A percentile compares a stretch with the other conserved stretches of the same genome.
Evolutionary conservation across 805 yeast species (phyloP).

Genomic region (Kuraishia ogatae): DNA sequence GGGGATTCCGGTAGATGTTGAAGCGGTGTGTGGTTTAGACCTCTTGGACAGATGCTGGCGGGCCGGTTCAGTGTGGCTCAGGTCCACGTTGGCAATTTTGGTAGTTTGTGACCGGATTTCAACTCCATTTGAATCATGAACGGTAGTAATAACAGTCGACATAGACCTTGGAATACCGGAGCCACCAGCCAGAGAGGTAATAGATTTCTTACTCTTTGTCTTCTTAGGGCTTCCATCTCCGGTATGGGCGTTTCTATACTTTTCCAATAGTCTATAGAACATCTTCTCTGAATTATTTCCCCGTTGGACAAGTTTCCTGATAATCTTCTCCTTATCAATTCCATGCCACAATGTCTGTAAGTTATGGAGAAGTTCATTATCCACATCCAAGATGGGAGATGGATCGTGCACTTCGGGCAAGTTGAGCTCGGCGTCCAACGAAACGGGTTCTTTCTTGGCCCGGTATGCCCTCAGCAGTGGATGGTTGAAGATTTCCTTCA

Average conservation of each 20-base stretch:
- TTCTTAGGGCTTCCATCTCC: conserved; percentile 3
- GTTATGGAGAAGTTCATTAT: conserved; percentile 42
- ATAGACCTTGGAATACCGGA: conserved; percentile 18
- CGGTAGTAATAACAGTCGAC: conserved; percentile 22
- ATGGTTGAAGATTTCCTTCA: conserved; percentile 69
- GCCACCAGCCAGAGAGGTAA: background rate
- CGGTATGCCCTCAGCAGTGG: conserved; percentile 77
- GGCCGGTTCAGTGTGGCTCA: conserved; percentile 20
- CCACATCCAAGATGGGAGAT: conserved; percentile 23
- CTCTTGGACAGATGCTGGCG: conserved; percentile 8
- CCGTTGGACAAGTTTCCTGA: conserved; percentile 15
- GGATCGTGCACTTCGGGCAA: conserved; percentile 29
- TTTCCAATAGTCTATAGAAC: conserved; percentile 24
- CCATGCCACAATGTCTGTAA: conserved; percentile 52
- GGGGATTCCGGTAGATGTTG: conserved; percentile 21
- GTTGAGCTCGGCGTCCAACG: conserved; percentile 36
- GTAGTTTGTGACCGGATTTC: conserved; percentile 15
- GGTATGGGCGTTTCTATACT: conserved; percentile 21
- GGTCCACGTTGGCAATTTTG: conserved; percentile 22
- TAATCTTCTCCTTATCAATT: conserved; percentile 26
- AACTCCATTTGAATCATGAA: conserved; percentile 24
- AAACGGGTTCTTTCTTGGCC: conserved; percentile 34
- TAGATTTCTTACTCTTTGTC: background rate
- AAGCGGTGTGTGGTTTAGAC: conserved; percentile 2
- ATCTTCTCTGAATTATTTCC: conserved; percentile 24